These are phyloP conservation scores for Teunomyces gatunensis DNA, from an alignment of 805 yeast species.

Conservation along the genomic window DNA sequence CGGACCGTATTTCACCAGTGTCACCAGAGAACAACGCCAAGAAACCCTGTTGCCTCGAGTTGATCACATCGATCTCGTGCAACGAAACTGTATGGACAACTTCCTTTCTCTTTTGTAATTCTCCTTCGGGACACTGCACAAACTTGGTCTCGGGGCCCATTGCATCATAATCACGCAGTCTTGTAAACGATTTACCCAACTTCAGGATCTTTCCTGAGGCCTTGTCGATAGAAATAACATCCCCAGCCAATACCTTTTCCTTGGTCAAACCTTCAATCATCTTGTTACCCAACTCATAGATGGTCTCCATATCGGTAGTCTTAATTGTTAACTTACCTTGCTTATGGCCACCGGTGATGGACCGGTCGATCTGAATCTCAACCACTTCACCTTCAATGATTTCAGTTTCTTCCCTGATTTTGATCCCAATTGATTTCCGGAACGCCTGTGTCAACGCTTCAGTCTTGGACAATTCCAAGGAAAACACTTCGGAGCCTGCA, in stretches of 20 bases:
- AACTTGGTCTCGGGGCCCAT: constrained; percentile 98
- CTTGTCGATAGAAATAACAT: constrained; percentile 91
- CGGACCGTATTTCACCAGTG: constrained; percentile 96
- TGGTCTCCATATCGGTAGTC: constrained; percentile 98
- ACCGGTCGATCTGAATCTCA: constrained; percentile 90
- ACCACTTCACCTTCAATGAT: constrained; percentile 98
- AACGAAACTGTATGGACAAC: constrained; percentile 97
- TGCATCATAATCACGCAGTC: constrained; percentile 97
- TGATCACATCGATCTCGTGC: constrained; percentile 96
- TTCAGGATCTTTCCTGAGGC: constrained; percentile 92
- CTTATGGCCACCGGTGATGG: constrained; percentile 95
- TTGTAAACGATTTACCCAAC: constrained; percentile 91
- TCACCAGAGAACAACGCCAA: constrained; percentile 93
- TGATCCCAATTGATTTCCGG: constrained; percentile 91
- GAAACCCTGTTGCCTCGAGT: constrained; percentile 96
- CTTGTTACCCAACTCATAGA: constrained; percentile 89
- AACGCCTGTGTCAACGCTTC: constrained; percentile 96
- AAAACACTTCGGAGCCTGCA: constrained; percentile 91
- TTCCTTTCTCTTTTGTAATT: constrained; percentile 90
- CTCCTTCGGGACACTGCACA: constrained; percentile 98
- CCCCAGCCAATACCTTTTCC: constrained; percentile 96
- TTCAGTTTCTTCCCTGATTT: constrained; percentile 95
- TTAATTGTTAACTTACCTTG: constrained; percentile 97
- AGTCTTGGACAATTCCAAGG: constrained; percentile 89
- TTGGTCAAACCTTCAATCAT: constrained; percentile 93